These are phyloP conservation scores for Geotrichum bryndzae DNA, from an alignment of 1,139 yeast species.

Conservation along the genomic window DNA sequence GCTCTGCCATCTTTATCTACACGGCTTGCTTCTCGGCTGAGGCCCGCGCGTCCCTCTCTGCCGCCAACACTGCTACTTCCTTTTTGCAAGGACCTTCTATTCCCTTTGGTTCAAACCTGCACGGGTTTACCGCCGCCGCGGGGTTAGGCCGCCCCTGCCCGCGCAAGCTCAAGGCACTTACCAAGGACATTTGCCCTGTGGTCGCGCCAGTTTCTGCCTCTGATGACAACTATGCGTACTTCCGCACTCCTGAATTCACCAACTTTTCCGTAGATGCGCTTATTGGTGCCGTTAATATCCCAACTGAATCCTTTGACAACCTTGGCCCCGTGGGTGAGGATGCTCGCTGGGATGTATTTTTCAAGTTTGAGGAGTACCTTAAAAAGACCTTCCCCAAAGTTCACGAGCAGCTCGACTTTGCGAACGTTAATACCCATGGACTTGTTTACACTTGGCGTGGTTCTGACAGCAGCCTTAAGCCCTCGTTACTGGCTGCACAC, in stretches of 20 bases:
- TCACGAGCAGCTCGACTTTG: conserved; percentile 44
- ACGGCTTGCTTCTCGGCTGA: no score
- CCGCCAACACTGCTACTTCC: neutral
- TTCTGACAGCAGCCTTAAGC: conserved; percentile 47
- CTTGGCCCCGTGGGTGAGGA: conserved; percentile 39
- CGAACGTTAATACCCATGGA: conserved; percentile 59
- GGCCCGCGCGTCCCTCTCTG: neutral
- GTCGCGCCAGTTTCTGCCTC: neutral
- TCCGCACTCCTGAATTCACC: conserved; percentile 5
- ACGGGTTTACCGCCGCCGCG: neutral
- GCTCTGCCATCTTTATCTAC: no score
- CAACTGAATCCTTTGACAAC: conserved; percentile 58
- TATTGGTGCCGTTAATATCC: conserved; percentile 49
- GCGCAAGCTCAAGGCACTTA: neutral
- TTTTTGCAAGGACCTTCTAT: neutral
- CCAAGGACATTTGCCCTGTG: neutral
- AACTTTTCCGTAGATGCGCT: conserved; percentile 2
- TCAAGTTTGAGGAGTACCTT: conserved; percentile 50
- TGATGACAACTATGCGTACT: neutral
- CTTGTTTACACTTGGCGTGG: conserved; percentile 66
- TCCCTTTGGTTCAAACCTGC: neutral
- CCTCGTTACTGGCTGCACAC: conserved; percentile 66
- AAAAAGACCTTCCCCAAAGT: conserved; percentile 54
- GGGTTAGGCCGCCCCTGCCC: neutral
- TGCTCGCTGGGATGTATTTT: conserved; percentile 40